Base-by-base conservation (phyloP, 345 rosid genomes). In the Gossypium anomalum region DNA sequence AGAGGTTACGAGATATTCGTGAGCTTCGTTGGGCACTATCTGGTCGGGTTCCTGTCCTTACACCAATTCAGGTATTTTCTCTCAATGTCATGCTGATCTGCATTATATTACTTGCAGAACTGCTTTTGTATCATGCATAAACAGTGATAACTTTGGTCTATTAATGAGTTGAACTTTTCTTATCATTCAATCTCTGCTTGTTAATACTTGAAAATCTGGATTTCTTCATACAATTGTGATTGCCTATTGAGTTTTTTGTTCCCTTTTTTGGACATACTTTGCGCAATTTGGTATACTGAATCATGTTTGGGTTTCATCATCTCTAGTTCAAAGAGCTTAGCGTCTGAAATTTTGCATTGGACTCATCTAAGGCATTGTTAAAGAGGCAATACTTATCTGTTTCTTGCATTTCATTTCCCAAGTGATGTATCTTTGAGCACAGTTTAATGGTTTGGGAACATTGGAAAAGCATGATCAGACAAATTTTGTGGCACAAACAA, bases 11-110 rank as follows among this genome's bases (percentile, higher is more conserved):
- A 76, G 98, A 95, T 84, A 93, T 95, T 69, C 99, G 99, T 82
- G 99, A 95, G 84, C 97, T 95, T 83, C 93, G 98, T 43, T 95
- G 99, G 99, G 97, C 92, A 49, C 87, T 93, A 77, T 85, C 99
- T 76, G 73, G 80, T 68, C 91, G 97, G 72, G 97, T 95, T 81
- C 97, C 99, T 71, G 99, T 95, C 76, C 94, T 95, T 75, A 91
- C 97, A 9, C 82, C 99, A 62, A 81, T 92, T 76, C 99, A 95
- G 97, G 99, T 95, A 80, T 76, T 73, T 15, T 69, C 19, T 57
- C 16, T 71, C 17, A 55, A 44, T 73, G 27, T 79, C 70, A 48
- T 68, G 45, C 62, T 41, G 48, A 38, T 76, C 25, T 67, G 65
- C 45, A 52, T 55, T 56, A 72, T 53, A 61, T 16, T 25, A 44